phyloP scores from a whole-genome alignment of 805 yeast genomes.

The Tetrapisispora arboricola region DNA sequence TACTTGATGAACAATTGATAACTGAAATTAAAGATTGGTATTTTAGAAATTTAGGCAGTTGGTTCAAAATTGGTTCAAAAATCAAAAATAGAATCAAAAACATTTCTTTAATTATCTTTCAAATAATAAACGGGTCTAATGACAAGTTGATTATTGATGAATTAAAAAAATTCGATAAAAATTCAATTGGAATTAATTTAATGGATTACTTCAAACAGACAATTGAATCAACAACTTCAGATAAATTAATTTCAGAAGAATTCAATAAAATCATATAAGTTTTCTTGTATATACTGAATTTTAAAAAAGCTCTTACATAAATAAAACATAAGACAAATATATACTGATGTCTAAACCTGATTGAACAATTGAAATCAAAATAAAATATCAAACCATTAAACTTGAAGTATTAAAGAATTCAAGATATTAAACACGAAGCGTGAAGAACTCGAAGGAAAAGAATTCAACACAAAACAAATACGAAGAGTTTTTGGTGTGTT shows the following conservation, averaged over 20 bases:
- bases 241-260: not conserved
- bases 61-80: conserved; percentile 20
- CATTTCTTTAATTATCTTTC: conserved; percentile 28
- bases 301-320: too few species aligned
- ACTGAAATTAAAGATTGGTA: not conserved
- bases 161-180: conserved; percentile 28
- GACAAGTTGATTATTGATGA: conserved; percentile 19
- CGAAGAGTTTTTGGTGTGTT: too few species aligned
- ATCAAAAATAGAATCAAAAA: conserved; percentile 35
- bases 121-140: conserved; percentile 24
- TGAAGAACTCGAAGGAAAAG: too few species aligned
- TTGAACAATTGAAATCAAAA: too few species aligned
- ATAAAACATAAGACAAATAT: not conserved
- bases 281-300: too few species aligned
- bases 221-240: not conserved
- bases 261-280: not conserved
- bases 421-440: too few species aligned
- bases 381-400: too few species aligned
- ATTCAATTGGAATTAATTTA: conserved; percentile 25
- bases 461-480: too few species aligned
- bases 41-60: not conserved
- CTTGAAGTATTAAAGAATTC: too few species aligned
- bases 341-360: too few species aligned
- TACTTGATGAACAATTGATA: not conserved
- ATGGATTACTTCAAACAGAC: not conserved